Percentiles rank a stretch among this genome's conserved stretches.
Evolutionary conservation across 1,284 basidiomycete genomes (phyloP).

Genomic region (Cystobasidium slooffiae): DNA sequence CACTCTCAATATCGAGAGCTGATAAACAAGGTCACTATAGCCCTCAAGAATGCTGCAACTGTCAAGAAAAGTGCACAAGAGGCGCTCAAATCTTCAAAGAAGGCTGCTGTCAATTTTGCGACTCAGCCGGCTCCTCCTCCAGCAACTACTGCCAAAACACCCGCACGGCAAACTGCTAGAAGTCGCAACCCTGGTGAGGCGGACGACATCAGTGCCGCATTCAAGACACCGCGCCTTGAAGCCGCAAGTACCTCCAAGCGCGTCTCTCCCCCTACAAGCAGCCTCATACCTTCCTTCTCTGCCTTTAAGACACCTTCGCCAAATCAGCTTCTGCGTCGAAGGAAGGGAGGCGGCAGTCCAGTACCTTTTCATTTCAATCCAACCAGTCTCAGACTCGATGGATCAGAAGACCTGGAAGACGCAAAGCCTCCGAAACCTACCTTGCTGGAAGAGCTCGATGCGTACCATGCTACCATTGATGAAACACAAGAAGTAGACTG

Average conservation of each 20-base stretch:
- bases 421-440: conserved; percentile 14
- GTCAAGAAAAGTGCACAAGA: too few relatives aligned
- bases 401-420: conserved; percentile 14
- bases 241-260: background rate
- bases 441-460: conserved; percentile 18
- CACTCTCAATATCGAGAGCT: background rate
- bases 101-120: too few relatives aligned
- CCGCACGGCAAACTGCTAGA: background rate
- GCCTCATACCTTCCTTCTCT: background rate
- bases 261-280: background rate
- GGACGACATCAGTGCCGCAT: background rate
- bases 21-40: background rate
- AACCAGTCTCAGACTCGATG: conserved; percentile 20
- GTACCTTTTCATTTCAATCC: conserved; percentile 36
- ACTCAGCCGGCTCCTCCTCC: too few relatives aligned
- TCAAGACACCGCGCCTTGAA: background rate
- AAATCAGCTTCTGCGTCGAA: conserved; percentile 26
- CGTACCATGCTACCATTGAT: conserved; percentile 26
- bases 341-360: conserved; percentile 22
- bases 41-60: too few relatives aligned
- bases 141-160: conserved; percentile 8
- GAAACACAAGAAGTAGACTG: conserved; percentile 27
- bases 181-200: background rate
- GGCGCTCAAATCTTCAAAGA: too few relatives aligned
- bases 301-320: conserved; percentile 42